Base-by-base conservation (phyloP, 176 grass and related monocot species). In the Tillandsia fasciculata region DNA sequence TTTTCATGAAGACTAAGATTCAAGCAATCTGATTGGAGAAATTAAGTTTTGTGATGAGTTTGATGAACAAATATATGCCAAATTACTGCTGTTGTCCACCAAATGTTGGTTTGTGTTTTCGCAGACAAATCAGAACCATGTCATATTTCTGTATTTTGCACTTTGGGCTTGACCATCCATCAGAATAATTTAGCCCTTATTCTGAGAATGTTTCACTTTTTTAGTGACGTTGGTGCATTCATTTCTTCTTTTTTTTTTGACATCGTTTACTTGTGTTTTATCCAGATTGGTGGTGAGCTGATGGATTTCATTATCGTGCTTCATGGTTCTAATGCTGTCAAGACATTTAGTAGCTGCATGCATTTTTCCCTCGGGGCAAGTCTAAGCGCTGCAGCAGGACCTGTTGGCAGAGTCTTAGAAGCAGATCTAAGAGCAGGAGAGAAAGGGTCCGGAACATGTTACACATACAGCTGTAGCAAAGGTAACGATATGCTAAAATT, bases 401-500 rank as follows among this genome's bases (percentile, higher is more conserved):
- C 91, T 64, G 51, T 96, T 70, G 91, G 91, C 2, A 91, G 91
- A 83, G 91, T 88, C 14, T 57, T 91, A 71, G 91, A 96, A 87
- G 91, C 87, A 81, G 91, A 96, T 76, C 9, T 96, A 11, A 75
- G 91, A 82, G 80, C 83, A 49, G 82, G 91, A 26, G 80, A 91
- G 63, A 88, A 76, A 82, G 91, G 91, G 22, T 88, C 82, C 2
- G 91, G 87, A 70, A 68, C 88, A 82, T 88, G 87, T 70, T 91
- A 96, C 76, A 91, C 91, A 68, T 91, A 96, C 83, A 96, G 91
- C 81, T 88, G 80, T 70, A 96, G 91, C 63, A 96, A 96, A 96
- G 91, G 91, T 96, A 91, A 11, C 12, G 49, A 10, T 12, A 29
- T 52, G n/a, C 52, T 14, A 8, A 33, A 2, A 66, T 8, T 33